Evolutionary conservation across 1,284 basidiomycete genomes (phyloP), one percentile per base, ranked within the genome.

Genomic region (Tilletia horrida): DNA sequence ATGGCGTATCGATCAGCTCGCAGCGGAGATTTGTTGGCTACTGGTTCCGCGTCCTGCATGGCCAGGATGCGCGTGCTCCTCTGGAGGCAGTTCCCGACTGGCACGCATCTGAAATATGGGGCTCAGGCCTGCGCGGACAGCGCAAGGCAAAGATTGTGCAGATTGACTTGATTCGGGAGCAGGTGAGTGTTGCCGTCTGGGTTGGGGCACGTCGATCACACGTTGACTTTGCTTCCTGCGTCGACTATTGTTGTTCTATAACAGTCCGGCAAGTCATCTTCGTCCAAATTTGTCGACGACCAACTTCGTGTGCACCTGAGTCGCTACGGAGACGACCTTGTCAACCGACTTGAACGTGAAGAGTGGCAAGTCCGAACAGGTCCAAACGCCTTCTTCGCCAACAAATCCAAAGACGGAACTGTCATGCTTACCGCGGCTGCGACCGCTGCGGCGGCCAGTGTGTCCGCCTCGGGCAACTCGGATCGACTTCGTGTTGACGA

Each of bases 1-100:
- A 75, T 67, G 76, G 74, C n/a, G 73, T 77, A 1, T 75, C 73
- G 21, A 76, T 77, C 48, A 68, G 74, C 0, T 69, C 66, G 11
- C 76, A 77, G 48, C 69, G 75, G 11, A 55, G 76, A 27, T 77
- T 59, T 35, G 55, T 59, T 7, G 55, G 55, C 27, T 59, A 59
- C 27, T 59, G 55, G 55, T 40, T 35, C 55, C 55, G 55, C 27
- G 31, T 59, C 29, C 16, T 59, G 25, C 55, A 59, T 40, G 55
- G 55, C 9, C 55, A 59, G n/a, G 55, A 59, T 35, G 55, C 55
- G 25, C 55, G 55, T 25, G 55, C 55, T 25, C 55, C 55, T 3
- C 27, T 59, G 11, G 29, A 59, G 27, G 7, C 6, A n/a, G 11
- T 59, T 4, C 3, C 27, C 29, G 11, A 16, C 9, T 59, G 55